Conservation (phyloP, 169 alveolate species). For the Plasmodium coatneyi region DNA sequence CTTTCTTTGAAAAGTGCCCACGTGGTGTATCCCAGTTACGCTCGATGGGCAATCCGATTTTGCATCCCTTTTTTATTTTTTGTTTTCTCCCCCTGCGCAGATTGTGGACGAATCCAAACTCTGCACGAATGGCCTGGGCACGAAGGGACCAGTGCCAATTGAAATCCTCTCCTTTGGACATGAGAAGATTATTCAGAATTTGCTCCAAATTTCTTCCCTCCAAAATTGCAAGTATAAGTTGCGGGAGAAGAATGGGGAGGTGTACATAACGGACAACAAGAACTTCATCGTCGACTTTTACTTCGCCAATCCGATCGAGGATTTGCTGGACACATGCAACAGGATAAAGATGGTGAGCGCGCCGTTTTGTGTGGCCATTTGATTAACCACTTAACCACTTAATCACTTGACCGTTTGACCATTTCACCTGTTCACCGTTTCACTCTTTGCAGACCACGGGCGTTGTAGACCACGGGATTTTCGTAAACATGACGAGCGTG, state of each 20-base stretch:
- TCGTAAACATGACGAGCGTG: constrained; percentile 81
- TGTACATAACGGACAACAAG: constrained; percentile 79
- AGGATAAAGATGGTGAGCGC: constrained; percentile 73
- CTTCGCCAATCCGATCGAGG: constrained; percentile 76
- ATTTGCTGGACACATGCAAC: constrained; percentile 58
- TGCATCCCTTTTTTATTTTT: not conserved
- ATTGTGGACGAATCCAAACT: constrained; percentile 80
- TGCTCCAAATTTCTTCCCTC: constrained; percentile 35
- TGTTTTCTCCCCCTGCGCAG: constrained; percentile 24
- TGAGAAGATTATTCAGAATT: constrained; percentile 68
- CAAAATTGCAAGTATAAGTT: constrained; percentile 62
- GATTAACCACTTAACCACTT: not conserved
- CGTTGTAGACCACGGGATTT: constrained; percentile 87
- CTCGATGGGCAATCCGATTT: not conserved
- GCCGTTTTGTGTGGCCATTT: not conserved
- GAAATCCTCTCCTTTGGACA: constrained; percentile 81
- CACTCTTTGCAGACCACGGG: constrained; percentile 80
- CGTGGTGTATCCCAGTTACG: not conserved
- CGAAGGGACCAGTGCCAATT: constrained; percentile 79
- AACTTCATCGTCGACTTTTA: constrained; percentile 82
- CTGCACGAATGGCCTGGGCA: constrained; percentile 75
- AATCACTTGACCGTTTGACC: not conserved
- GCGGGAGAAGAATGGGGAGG: constrained; percentile 77
- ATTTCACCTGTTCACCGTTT: not conserved
- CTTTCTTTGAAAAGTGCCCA: not conserved